These are phyloP conservation scores for Desmodesmus armatus DNA, from an alignment of 139 green algal species.

Conservation along the genomic window DNA sequence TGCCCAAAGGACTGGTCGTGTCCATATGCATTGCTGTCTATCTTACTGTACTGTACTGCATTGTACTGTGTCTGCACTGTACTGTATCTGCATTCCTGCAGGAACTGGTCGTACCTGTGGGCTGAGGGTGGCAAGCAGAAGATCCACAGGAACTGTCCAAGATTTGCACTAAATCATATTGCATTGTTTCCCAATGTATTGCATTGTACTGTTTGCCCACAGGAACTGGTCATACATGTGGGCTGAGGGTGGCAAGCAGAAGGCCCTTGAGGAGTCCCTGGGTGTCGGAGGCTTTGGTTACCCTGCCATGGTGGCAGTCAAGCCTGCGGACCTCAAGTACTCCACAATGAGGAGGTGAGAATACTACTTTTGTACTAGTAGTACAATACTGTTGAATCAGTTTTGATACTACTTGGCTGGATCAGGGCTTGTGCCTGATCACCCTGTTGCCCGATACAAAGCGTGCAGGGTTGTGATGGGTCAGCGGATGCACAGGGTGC, in stretches of 20 bases:
- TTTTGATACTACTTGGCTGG: neutral
- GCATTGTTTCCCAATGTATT: too few species aligned
- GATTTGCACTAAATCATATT: too few species aligned
- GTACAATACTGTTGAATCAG: neutral
- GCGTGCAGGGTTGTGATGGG: neutral
- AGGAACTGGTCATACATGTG: slow-evolving; percentile 86
- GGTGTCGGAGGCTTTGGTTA: slow-evolving; percentile 88
- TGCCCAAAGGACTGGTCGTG: too few species aligned
- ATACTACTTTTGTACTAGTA: too few species aligned
- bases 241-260: slow-evolving; percentile 78
- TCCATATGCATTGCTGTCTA: too few species aligned
- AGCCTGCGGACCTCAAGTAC: slow-evolving; percentile 66
- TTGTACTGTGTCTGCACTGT: too few species aligned
- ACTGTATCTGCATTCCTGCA: too few species aligned
- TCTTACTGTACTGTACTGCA: too few species aligned
- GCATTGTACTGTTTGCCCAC: neutral
- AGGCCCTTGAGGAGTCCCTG: slow-evolving; percentile 74
- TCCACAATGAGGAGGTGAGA: slow-evolving; percentile 44
- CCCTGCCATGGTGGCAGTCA: slow-evolving; percentile 83
- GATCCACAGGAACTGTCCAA: too few species aligned
- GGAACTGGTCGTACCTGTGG: slow-evolving; percentile 88
- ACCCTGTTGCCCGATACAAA: too few species aligned
- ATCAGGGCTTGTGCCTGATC: neutral
- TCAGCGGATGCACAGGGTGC: too few species aligned
- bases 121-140: slow-evolving; percentile 75